A percentile compares a stretch with the other conserved stretches of the same genome.
phyloP scores from a whole-genome alignment of 495 filamentous ascomycete species.

The Penicillium paradoxum region DNA sequence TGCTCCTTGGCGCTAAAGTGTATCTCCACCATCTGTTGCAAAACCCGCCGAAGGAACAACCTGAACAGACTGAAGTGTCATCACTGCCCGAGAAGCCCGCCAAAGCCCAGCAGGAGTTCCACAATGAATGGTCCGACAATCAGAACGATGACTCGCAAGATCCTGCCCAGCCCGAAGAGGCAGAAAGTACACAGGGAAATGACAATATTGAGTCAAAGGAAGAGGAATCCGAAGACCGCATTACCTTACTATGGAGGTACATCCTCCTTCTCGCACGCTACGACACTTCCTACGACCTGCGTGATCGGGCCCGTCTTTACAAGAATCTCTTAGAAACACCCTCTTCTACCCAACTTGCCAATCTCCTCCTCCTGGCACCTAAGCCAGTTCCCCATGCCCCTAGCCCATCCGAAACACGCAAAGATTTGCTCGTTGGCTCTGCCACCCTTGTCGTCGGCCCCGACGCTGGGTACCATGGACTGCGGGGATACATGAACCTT shows the following conservation, averaged over 20 bases:
- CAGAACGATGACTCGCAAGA: constrained; percentile 31
- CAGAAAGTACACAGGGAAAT: constrained; percentile 17
- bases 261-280: constrained; percentile 81
- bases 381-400: constrained; percentile 88
- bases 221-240: constrained; percentile 50
- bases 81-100: constrained; percentile 4
- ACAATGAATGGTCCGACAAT: constrained; percentile 41
- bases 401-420: constrained; percentile 74
- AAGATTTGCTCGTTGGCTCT: constrained; percentile 71
- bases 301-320: constrained; percentile 84
- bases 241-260: constrained; percentile 76
- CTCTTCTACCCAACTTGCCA: constrained; percentile 75
- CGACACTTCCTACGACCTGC: constrained; percentile 89
- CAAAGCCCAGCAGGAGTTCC: constrained; percentile 18
- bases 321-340: constrained; percentile 74
- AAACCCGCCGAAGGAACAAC: constrained; percentile 46
- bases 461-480: constrained; percentile 61
- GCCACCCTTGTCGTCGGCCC: constrained; percentile 78
- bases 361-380: constrained; percentile 82
- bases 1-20: constrained; percentile 88
- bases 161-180: constrained; percentile 12
- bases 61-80: constrained; percentile 1
- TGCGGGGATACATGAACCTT: constrained; percentile 70
- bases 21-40: constrained; percentile 74
- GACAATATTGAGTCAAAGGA: constrained; percentile 34